Conservation (phyloP, 2,329 filamentous ascomycete genomes). For the Hymenoscyphus linearis region DNA sequence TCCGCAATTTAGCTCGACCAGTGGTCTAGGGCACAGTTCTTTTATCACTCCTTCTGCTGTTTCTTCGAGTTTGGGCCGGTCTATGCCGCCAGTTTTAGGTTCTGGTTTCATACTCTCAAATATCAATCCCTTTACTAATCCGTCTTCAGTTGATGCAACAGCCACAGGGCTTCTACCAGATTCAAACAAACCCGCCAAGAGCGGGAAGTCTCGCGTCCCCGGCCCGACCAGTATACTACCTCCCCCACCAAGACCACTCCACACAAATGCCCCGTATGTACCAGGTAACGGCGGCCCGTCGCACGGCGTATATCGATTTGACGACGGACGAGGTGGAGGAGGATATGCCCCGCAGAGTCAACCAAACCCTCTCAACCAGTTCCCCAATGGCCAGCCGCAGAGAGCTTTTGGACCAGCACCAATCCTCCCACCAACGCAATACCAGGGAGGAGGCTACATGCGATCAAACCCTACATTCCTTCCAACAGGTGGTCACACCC, state of each 20-base stretch:
- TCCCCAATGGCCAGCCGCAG: not conserved
- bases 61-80: not conserved
- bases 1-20: not conserved
- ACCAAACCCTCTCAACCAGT: not conserved
- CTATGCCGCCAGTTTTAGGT: not conserved
- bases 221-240: not conserved
- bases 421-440: not conserved
- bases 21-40: not conserved
- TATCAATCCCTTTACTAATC: not conserved
- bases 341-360: not conserved
- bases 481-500: not conserved
- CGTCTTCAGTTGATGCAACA: not conserved
- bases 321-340: not conserved
- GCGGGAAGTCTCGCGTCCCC: not conserved
- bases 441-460: conserved; percentile 5
- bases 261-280: not conserved
- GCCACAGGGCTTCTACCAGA: not conserved
- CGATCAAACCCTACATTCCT: not conserved
- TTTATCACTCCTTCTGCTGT: not conserved
- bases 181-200: not conserved
- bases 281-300: not conserved
- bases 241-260: not conserved
- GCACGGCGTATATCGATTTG: not conserved
- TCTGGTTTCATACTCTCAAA: not conserved
- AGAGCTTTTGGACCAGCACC: not conserved